Evolutionary conservation across 176 grass and related monocot genomes (phyloP), one percentile per base, ranked within the genome.

Genomic region (Poa pratensis): DNA sequence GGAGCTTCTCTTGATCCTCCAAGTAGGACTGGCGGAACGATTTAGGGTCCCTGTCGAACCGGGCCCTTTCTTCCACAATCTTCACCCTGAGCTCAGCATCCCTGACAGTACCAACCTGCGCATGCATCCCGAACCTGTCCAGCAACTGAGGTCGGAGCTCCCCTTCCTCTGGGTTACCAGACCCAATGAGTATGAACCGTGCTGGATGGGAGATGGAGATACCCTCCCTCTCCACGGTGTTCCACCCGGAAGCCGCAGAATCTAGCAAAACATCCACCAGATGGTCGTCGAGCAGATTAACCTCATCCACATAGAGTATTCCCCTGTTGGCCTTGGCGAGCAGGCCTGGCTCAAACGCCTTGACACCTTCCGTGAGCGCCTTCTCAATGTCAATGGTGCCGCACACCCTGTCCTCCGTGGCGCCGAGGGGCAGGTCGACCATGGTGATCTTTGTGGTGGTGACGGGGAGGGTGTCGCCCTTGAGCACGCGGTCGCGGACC

Each of bases 351-450:
- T 99, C 96, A 16, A 99, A 99, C 2, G 96, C 96, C 89, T 99
- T 99, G 84, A 99, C 93, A 24, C 96, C 96, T 53, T 99, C 96
- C 0, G 96, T 96, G 58, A 99, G 94, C 5, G 96, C 96, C 88
- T 99, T 99, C 86, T 99, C 96, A 1, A 99, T 99, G 86, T 99
- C 96, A n/a, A 99, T 99, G 18, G 96, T 99, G 84, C 96, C 96
- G 59, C 96, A 99, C 39, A 99, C 96, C 62, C 96, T 82, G 77
- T 99, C 96, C 80, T 99, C 96, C 5, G 96, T 99, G 88, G 96
- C 93, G 19, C 96, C 96, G 45, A 99, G 93, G 8, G 96, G 96
- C 43, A 99, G 91, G 72, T 99, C 96, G 26, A 99, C 96, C 96
- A 99, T 99, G 61, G 90, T 94, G 81, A 99, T 96, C 88, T 91